Percentiles rank a stretch among this genome's conserved stretches.
Conservation (phyloP, 176 grass and related monocot genomes). For the Tillandsia leiboldiana region DNA sequence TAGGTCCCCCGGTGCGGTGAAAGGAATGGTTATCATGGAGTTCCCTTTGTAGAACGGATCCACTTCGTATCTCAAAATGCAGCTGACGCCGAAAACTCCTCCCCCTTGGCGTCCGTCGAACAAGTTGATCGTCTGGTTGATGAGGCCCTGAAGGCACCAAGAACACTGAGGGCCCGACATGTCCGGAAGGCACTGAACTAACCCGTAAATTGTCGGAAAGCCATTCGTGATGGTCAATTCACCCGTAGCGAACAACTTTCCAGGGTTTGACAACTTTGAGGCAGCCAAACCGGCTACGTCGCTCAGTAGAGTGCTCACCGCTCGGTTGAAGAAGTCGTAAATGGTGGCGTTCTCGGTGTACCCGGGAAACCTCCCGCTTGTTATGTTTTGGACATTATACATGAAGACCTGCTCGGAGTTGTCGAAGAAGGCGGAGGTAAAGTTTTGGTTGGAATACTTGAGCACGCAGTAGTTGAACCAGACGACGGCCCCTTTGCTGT, state of each 20-base stretch:
- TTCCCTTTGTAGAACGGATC: constrained; percentile 9
- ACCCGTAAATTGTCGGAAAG: background rate
- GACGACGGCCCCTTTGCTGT: constrained; percentile 12
- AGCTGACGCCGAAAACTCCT: constrained; percentile 21
- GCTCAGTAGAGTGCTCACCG: constrained; percentile 20
- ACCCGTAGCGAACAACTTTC: constrained; percentile 29
- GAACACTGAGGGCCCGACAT: constrained; percentile 14
- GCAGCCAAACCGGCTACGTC: constrained; percentile 19
- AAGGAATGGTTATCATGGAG: background rate
- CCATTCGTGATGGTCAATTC: constrained; percentile 9
- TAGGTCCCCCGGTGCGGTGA: background rate
- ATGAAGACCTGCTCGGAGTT: background rate
- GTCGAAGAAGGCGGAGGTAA: constrained; percentile 14
- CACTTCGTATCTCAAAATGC: constrained; percentile 40
- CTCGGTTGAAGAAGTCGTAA: background rate
- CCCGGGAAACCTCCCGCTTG: constrained; percentile 17
- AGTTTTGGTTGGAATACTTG: constrained; percentile 27
- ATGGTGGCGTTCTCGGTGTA: background rate
- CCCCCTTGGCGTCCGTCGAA: constrained; percentile 12
- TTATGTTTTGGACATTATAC: background rate
- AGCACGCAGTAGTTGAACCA: constrained; percentile 43
- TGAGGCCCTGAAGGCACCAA: constrained; percentile 21
- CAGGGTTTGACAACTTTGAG: background rate
- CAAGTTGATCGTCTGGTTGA: background rate
- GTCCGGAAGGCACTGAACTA: constrained; percentile 25